Evolutionary conservation across 1,139 yeast genomes (phyloP), one percentile per base, ranked within the genome.

Genomic region (Ogataea hybrid): DNA sequence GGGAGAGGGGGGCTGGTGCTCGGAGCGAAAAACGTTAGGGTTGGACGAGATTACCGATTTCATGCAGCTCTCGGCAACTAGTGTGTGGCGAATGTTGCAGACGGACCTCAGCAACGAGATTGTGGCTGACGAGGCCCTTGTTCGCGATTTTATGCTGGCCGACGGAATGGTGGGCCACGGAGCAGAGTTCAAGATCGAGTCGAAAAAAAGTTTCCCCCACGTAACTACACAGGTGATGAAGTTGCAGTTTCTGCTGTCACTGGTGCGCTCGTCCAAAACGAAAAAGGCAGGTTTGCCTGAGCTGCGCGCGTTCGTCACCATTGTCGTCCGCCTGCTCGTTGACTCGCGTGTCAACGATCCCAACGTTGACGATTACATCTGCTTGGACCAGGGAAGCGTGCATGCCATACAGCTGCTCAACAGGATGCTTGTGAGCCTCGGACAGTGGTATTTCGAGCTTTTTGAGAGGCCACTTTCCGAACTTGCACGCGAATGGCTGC

Each of bases 171-270:
- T 29, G 10, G 5, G 12, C 22, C 22, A 28, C n/a, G 14, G 15
- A 8, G 23, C 21, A n/a, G 27, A 21, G 12, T 25, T n/a, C 10
- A 22, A 27, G 16, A 44, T 56, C 37, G 57, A 56, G 37, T 41
- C 46, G 6, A 47, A 50, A 35, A 28, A 39, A 6, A 18, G 35
- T 2, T 28, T 50, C 2, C 54, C 56, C 16, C 28, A 46, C 10
- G 33, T 53, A 6, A 42, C 50, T 3, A 23, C 54, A 3, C 57
- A 54, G 34, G 42, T 49, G 5, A 22, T 45, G n/a, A 57, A 54
- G 32, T 37, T 52, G 29, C 41, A 38, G 17, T 37, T 48, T 8
- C 28, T 52, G 9, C 37, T 38, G 5, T 14, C 48, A 3, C 16
- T 41, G 3, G 47, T 47, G 15, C 7, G 28, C 30, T 11, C 23